These are phyloP conservation scores for Helianthus tuberosus DNA, from an alignment of 129 eudicot species.

Conservation along the genomic window DNA sequence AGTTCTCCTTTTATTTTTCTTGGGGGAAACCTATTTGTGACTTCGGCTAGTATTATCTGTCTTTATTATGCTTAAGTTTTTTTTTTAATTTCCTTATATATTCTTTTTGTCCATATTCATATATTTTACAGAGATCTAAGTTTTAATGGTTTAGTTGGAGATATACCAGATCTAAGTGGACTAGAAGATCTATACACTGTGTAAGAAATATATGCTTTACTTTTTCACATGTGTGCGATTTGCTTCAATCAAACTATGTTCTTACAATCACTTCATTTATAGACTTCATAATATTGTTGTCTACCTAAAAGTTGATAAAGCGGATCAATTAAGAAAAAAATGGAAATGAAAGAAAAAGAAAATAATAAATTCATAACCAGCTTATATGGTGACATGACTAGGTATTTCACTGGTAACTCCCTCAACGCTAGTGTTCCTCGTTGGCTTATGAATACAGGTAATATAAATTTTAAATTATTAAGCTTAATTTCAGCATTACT, in stretches of 20 bases:
- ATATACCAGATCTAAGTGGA: slow-evolving; percentile 44
- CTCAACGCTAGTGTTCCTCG: slow-evolving; percentile 45
- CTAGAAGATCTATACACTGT: slow-evolving; percentile 18
- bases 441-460: slow-evolving; percentile 33
- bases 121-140: slow-evolving; percentile 60
- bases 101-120: too few species aligned
- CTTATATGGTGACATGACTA: slow-evolving; percentile 17
- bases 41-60: not conserved
- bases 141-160: slow-evolving; percentile 56
- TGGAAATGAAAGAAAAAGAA: slow-evolving; percentile 13
- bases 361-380: not conserved
- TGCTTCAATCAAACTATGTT: not conserved
- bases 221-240: not conserved
- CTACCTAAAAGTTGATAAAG: not conserved
- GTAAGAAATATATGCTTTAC: slow-evolving; percentile 30
- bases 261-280: not conserved
- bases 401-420: slow-evolving; percentile 51
- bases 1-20: not conserved
- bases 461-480: slow-evolving; percentile 15
- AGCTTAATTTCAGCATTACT: not conserved
- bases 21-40: too few species aligned
- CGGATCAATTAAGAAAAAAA: not conserved
- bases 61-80: not conserved
- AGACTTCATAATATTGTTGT: not conserved
- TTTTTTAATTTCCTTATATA: too few species aligned